Conservation (phyloP, 169 alveolate species). For the Plasmodium gonderi region DNA sequence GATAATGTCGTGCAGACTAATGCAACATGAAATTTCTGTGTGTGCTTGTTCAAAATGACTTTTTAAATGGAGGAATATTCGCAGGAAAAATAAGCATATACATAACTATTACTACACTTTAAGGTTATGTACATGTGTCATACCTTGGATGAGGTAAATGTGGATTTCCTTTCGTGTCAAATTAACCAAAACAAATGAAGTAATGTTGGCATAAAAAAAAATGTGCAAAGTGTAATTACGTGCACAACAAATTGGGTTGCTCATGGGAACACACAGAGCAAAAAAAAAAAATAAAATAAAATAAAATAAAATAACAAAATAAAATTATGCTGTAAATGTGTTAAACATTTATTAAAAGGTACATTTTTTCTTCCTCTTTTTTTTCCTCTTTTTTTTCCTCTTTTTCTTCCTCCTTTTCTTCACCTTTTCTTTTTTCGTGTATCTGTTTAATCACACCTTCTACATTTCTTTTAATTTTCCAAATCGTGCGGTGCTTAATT, state of each 20-base stretch:
- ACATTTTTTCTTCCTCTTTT: not conserved
- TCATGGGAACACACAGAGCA: not conserved
- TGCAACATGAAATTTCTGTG: constrained; percentile 46
- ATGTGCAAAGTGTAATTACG: not conserved
- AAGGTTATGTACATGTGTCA: not conserved
- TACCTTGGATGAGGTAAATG: not conserved
- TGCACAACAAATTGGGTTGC: not conserved
- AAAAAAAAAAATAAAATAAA: no score
- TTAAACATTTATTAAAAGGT: not conserved
- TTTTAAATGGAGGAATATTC: not conserved
- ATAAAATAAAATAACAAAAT: no score
- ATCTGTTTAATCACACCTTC: not conserved
- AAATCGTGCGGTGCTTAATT: no score
- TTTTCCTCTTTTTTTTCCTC: not conserved
- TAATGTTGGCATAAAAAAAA: no score
- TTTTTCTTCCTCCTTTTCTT: not conserved
- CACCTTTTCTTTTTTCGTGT: no score
- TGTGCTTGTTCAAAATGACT: constrained; percentile 4
- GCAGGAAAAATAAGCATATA: not conserved
- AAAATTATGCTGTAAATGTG: not conserved
- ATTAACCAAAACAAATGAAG: not conserved
- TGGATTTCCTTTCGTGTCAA: not conserved
- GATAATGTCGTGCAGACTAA: constrained; percentile 40
- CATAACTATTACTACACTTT: not conserved
- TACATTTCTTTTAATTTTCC: not conserved